Evolutionary conservation across 2,329 filamentous ascomycete genomes (phyloP).

Genomic region (Apiospora marii): DNA sequence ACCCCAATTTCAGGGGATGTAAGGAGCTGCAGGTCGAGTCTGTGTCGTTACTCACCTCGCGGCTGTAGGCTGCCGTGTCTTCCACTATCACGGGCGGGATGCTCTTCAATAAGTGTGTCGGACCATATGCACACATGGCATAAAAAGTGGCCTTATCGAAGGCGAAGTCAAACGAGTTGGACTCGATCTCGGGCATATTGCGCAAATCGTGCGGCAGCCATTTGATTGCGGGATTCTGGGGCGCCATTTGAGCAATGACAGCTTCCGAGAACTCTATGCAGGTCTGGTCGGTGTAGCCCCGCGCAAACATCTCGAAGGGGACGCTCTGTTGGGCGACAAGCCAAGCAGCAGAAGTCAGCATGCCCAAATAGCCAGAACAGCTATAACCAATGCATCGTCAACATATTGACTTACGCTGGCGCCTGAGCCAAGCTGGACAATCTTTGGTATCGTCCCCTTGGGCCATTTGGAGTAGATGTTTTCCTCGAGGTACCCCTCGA

Average conservation of each 20-base stretch:
- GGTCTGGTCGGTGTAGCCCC: slow-evolving; percentile 24
- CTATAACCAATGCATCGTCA: neutral
- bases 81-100: slow-evolving; percentile 3
- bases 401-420: neutral
- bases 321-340: neutral
- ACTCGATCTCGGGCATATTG: slow-evolving; percentile 14
- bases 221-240: neutral
- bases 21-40: neutral
- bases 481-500: slow-evolving; percentile 22
- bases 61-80: slow-evolving; percentile 23
- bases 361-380: neutral
- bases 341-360: neutral
- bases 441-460: neutral
- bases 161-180: slow-evolving; percentile 18
- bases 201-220: slow-evolving; percentile 22
- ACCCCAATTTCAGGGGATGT: neutral
- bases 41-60: slow-evolving; percentile 1
- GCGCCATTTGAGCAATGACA: slow-evolving; percentile 20
- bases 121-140: slow-evolving; percentile 14
- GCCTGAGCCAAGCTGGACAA: slow-evolving; percentile 19
- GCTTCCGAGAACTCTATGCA: slow-evolving; percentile 22
- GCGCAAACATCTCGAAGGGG: slow-evolving; percentile 18
- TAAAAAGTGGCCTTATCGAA: slow-evolving; percentile 22
- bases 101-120: slow-evolving; percentile 18
- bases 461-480: slow-evolving; percentile 22